Evolutionary conservation across 1,284 basidiomycete species (phyloP), one percentile per base, ranked within the genome.

Genomic region (Leccinum cinnamomeum): DNA sequence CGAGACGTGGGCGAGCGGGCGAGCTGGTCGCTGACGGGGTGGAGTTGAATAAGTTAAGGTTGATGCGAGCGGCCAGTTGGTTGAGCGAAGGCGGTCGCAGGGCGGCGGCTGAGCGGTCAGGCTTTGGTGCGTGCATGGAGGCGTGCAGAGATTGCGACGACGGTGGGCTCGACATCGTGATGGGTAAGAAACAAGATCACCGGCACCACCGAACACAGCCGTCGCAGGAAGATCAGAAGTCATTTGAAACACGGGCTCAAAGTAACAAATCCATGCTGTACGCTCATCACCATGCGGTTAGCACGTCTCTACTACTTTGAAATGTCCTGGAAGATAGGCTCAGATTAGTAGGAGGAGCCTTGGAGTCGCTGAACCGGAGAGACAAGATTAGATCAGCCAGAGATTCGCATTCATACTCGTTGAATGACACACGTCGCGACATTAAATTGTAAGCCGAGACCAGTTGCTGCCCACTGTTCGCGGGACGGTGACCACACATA

Each of bases 11-110:
- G 46, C 90, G 85, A 50, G 81, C 78, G 25, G 75, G 68, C 37
- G 74, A 69, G 28, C 69, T 64, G 53, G 75, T 71, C n/a, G 78
- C 61, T 7, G 80, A 71, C 56, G 76, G 56, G 25, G 64, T 44
- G n/a, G 71, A n/a, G 60, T 68, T 72, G 55, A 72, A 55, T 11
- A 77, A 64, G 58, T 77, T 83, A 59, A 81, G 75, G 70, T 81
- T 85, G 71, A 91, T 89, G 59, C 88, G 85, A 2, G 90, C 90
- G 3, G 89, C 90, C 58, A 92, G 85, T 75, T 91, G 88, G 76
- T 90, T 89, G 14, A 92, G 81, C n/a, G 90, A 90, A 0, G 89
- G 89, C 54, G 88, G 79, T 46, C 88, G 83, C 11, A 71, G 35
- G 25, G 70, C 70, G 5, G 75, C 23, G 7, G 67, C 58, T 18